Percentiles rank a stretch among this genome's conserved stretches.
Evolutionary conservation across 1,284 basidiomycete species (phyloP).

Genomic region (Vanrija sp.): DNA sequence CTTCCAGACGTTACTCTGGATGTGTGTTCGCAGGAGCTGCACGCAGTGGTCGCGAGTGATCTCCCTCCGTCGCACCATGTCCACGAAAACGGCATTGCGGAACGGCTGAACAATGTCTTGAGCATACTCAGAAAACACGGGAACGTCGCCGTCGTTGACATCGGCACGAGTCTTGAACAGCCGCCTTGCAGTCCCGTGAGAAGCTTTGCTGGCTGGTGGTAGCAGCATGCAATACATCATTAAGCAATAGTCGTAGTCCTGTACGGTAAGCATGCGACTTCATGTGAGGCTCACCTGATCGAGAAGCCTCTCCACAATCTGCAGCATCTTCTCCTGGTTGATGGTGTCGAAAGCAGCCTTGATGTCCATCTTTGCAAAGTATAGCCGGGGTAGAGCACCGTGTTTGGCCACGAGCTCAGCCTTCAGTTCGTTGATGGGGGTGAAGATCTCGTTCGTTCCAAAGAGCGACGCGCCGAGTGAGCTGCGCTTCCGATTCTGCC

Average conservation of each 20-base stretch:
- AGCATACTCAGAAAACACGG: slow-evolving; percentile 27
- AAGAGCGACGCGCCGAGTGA: slow-evolving; percentile 75
- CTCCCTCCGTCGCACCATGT: slow-evolving; percentile 58
- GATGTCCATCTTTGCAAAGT: slow-evolving; percentile 95
- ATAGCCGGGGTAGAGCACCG: slow-evolving; percentile 69
- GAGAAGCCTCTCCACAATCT: slow-evolving; percentile 69
- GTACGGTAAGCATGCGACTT: background rate
- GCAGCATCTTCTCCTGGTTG: slow-evolving; percentile 77
- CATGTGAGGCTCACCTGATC: slow-evolving; percentile 57
- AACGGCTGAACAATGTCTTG: slow-evolving; percentile 63
- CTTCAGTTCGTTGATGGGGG: slow-evolving; percentile 69
- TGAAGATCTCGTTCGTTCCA: slow-evolving; percentile 76
- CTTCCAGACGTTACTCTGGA: slow-evolving; percentile 87
- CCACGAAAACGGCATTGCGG: slow-evolving; percentile 76
- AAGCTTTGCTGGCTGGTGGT: slow-evolving; percentile 36
- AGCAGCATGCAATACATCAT: slow-evolving; percentile 38
- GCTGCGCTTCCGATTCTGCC: slow-evolving; percentile 61
- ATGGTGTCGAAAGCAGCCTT: slow-evolving; percentile 96
- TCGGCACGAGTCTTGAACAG: slow-evolving; percentile 37
- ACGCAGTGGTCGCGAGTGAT: slow-evolving; percentile 59
- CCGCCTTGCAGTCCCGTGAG: slow-evolving; percentile 27
- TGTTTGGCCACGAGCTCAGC: slow-evolving; percentile 52
- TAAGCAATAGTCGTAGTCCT: slow-evolving; percentile 38
- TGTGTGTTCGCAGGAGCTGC: slow-evolving; percentile 76
- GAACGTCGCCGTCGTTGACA: slow-evolving; percentile 12